Conservation (phyloP, 306 rosid genomes). For the Lathyrus sativus region DNA sequence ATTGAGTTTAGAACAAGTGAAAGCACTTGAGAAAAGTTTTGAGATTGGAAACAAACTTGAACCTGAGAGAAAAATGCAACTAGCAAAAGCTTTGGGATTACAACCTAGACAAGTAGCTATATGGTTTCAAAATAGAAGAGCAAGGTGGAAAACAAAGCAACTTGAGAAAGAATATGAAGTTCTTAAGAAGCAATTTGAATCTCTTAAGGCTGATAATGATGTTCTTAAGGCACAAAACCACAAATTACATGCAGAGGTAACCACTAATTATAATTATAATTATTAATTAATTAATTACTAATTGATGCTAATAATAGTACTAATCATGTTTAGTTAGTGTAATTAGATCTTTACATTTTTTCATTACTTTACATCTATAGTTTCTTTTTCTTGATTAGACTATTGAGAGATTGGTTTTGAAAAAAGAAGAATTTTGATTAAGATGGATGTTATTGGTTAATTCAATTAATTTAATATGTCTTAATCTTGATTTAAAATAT, state of each 20-base stretch:
- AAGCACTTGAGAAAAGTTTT: constrained; percentile 89
- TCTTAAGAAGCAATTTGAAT: constrained; percentile 80
- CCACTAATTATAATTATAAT: no score
- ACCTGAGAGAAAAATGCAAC: constrained; percentile 86
- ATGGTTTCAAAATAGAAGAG: constrained; percentile 96
- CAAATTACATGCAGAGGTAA: constrained; percentile 79
- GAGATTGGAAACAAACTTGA: constrained; percentile 92
- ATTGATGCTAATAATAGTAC: neutral
- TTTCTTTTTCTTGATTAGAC: neutral
- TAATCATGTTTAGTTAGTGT: neutral
- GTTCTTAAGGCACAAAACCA: constrained; percentile 72
- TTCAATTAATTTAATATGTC: constrained; percentile 1
- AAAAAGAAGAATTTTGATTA: neutral
- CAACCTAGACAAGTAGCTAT: constrained; percentile 93
- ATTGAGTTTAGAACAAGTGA: constrained; percentile 79
- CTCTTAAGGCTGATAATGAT: constrained; percentile 76
- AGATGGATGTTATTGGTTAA: neutral
- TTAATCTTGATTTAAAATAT: constrained; percentile 16
- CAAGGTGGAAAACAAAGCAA: constrained; percentile 95
- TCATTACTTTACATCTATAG: neutral
- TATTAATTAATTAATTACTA: no score
- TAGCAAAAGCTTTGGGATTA: constrained; percentile 76
- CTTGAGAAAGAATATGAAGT: constrained; percentile 80
- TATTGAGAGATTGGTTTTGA: neutral
- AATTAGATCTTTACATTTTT: neutral